Evolutionary conservation across 352 stramenopile species (phyloP), one percentile per base, ranked within the genome.

Genomic region (Pythium periplocum): DNA sequence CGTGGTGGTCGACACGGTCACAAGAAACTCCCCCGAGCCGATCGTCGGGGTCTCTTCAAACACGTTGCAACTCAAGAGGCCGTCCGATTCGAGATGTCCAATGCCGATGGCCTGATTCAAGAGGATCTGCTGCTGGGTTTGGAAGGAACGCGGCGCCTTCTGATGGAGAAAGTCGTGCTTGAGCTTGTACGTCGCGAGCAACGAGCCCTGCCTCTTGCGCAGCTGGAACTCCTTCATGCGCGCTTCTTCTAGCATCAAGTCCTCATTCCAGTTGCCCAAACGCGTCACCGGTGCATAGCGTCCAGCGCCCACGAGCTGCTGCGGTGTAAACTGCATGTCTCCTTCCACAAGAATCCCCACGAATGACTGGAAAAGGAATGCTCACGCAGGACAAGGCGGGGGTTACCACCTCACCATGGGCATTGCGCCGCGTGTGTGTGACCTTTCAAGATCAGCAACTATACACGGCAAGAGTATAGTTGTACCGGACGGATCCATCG

Each of bases 251-350:
- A 94, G 70, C 83, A 93, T 90, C 53, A 91, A 57, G 52, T 96
- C 86, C 61, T 96, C 84, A 71, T 94, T 94, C 86, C 86, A 96
- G 55, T 96, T 96, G 48, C 86, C 86, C 49, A 94, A 91, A 45
- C 82, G 86, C 45, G 84, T 96, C 33, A 56, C 68, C 10, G 82
- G 76, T 51, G 75, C 80, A 65, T 94, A 94, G 26, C 84, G 78
- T 2, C 83, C 84, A 12, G 82, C 86, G 32, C 86, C 86, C 10
- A 93, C 79, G 49, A 94, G 82, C 59, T 96, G 86, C 64, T 96
- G 86, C 39, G 86, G 86, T n/a, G 86, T 96, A 64, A 96, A 94
- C 61, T 94, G 83, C 86, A 96, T 96, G 6, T 34, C 33, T 37
- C 7, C 17, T 26, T 26, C 17, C 17, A 26, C 17, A 26, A 26